Percentiles rank a stretch among this genome's conserved stretches.
Conservation (phyloP, 805 yeast species). For the Dipodascus albidus region DNA sequence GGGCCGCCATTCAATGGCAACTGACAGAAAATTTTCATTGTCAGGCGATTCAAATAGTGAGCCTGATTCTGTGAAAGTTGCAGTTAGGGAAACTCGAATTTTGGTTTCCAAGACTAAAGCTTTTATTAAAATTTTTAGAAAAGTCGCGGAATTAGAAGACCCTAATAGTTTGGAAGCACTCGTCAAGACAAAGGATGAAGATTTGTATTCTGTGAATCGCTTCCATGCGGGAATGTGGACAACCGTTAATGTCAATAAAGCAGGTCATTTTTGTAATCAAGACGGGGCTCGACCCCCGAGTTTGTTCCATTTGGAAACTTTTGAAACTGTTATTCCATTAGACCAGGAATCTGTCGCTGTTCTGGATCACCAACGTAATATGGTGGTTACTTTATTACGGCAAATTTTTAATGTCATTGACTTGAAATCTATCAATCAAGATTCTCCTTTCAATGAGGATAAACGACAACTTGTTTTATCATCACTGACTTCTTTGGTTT, state of each 20-base stretch:
- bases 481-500: constrained; percentile 9
- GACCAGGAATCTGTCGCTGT: constrained; percentile 9
- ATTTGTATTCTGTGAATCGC: constrained; percentile 6
- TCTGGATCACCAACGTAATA: constrained; percentile 10
- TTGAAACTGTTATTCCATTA: constrained; percentile 9
- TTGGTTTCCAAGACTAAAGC: background rate
- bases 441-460: constrained; percentile 8
- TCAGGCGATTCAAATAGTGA: background rate
- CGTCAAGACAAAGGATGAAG: background rate
- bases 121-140: background rate
- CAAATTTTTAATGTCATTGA: constrained; percentile 3
- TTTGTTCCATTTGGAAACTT: constrained; percentile 12
- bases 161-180: background rate
- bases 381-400: constrained; percentile 1
- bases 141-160: background rate
- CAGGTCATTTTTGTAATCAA: constrained; percentile 1
- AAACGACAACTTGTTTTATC: constrained; percentile 10
- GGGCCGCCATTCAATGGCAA: background rate
- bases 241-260: constrained; percentile 6
- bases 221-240: constrained; percentile 11
- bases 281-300: constrained; percentile 3
- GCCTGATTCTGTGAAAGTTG: background rate
- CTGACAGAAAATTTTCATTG: background rate
- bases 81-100: background rate
- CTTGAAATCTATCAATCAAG: constrained; percentile 4